Base-by-base conservation (phyloP, 2,329 filamentous ascomycete genomes). In the Neonectria ditissima region DNA sequence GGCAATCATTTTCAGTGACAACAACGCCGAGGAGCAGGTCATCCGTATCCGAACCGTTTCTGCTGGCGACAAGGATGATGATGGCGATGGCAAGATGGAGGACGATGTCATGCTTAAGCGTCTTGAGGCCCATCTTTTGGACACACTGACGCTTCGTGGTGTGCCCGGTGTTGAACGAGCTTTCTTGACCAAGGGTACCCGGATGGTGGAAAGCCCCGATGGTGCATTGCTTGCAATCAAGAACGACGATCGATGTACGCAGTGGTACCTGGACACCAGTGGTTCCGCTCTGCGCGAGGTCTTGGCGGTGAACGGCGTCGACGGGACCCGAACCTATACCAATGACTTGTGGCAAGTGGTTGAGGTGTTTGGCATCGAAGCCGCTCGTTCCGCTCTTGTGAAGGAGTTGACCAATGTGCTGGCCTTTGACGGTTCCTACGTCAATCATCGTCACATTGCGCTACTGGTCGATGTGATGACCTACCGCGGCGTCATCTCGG, bases 391-490 rank as follows among this genome's bases (percentile, higher is more conserved):
- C 51, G 92, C 94, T 57, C 85, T 99, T 62, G 89, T 97, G 71
- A 90, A 91, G 65, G 97, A 99, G 78, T 81, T 99, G 84, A 93
- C 92, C 30, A 90, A 93, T 75, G 96, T 99, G 77, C 82, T 99
- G 82, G 94, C 96, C 26, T 99, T 99, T 77, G 96, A 98, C 77
- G 97, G 97, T 87, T 98, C 96, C 14, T 99, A 99, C 78, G 96
- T 99, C 86, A 99, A 99, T 79, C 94, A 98, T 82, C 94, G 96
- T 75, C 96, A 99, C 83, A 89, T 99, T 83, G 92, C 94, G 51
- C 88, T 99, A 37, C 86, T 99, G 56, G 94, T 97, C 69, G 96
- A 99, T 81, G 93, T 99, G 67, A 99, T 99, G 96, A 97, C 94
- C 28, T 94, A 97, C 74, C 89, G 96, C 74, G 96, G 96, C 70